Base-by-base conservation (phyloP, 2,329 filamentous ascomycete genomes). In the Xylaria sp. region DNA sequence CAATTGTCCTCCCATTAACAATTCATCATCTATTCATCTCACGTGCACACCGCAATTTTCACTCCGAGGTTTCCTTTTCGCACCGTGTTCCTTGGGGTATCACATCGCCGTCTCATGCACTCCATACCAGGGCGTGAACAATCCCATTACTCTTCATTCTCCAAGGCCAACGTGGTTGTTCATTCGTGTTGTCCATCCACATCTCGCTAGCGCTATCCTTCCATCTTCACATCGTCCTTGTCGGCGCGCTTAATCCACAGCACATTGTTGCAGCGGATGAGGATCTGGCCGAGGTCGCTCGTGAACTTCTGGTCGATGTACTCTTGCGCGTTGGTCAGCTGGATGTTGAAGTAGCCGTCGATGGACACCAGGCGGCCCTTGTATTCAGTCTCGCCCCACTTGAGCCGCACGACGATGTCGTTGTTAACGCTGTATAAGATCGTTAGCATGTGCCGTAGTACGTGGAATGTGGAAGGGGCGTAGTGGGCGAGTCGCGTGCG, bases 191-290 rank as follows among this genome's bases (percentile, higher is more conserved):
- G 21, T 56, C 7, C 12, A 19, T 11, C 11, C n/a, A 12, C 17
- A 34, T 48, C 4, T 30, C 17, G 53, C 12, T 11, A 6, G 12
- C 5, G 2, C 32, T 76, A 88, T 69, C 81, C 88, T 19, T 87
- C 85, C 87, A 90, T 90, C 72, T 84, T 85, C n/a, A 83, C 84
- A 72, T 89, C 87, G 50, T 80, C 84, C 30, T 82, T 80, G 65
- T 86, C 85, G 58, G 86, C 88, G 61, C 84, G 85, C 72, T 88
- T 86, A 74, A 98, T 95, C 92, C 93, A 98, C 55, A 98, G 86
- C n/a, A 98, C 95, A 78, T 98, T 98, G 83, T 98, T 98, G 83
- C 94, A 97, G 92, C 95, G 86, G 78, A 99, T 98, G 76, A 99
- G 82, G 54, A 99, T 94, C 82, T 97, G 92, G 6, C 96, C 96